phyloP scores from a whole-genome alignment of 2,329 filamentous ascomycete species.

The Blastomyces parvus region DNA sequence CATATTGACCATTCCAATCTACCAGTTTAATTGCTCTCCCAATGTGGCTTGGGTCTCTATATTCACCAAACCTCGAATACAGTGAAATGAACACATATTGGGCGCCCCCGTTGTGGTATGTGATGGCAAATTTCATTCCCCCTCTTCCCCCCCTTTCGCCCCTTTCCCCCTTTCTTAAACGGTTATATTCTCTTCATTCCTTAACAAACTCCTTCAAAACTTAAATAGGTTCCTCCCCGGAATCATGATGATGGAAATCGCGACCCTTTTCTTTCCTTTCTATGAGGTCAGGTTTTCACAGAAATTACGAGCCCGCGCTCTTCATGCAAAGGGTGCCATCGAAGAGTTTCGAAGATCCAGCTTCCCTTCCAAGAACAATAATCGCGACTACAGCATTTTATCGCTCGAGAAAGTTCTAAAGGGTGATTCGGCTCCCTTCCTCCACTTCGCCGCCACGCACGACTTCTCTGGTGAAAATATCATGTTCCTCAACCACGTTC shows the following conservation, averaged over 20 bases:
- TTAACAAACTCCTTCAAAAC: conserved; percentile 1
- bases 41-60: conserved; percentile 44
- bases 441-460: conserved; percentile 51
- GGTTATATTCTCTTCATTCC: not conserved
- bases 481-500: conserved; percentile 50
- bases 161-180: not conserved
- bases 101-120: conserved; percentile 9
- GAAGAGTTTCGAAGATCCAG: conserved; percentile 7
- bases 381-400: conserved; percentile 43
- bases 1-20: conserved; percentile 4
- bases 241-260: conserved; percentile 50
- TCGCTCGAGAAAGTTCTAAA: conserved; percentile 50
- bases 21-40: conserved; percentile 48
- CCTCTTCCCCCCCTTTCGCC: not conserved
- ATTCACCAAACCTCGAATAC: conserved; percentile 4
- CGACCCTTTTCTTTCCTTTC: conserved; percentile 51
- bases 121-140: not conserved
- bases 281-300: conserved; percentile 20
- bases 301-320: conserved; percentile 1
- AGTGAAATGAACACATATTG: conserved; percentile 9
- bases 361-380: conserved; percentile 18
- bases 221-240: conserved; percentile 40
- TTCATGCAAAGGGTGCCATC: not conserved
- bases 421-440: conserved; percentile 47
- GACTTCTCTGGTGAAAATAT: conserved; percentile 61